A percentile compares a stretch with the other conserved stretches of the same genome.
Conservation (phyloP, 179 eudicot genomes). For the Sideroxylon spinosum region DNA sequence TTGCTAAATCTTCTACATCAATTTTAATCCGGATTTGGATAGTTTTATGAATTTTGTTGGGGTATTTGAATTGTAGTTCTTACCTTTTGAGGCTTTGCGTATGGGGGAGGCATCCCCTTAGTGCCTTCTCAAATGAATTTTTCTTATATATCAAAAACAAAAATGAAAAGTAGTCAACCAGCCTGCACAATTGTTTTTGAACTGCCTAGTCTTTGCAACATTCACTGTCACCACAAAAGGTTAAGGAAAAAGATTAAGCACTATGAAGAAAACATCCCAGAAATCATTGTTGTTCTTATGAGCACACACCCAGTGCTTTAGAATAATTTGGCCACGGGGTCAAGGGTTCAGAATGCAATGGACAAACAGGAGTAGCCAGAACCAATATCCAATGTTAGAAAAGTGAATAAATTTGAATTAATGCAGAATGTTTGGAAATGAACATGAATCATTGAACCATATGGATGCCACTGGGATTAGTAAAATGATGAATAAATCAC, state of each 20-base stretch:
- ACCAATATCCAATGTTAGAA: neutral
- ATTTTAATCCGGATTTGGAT: too few species aligned
- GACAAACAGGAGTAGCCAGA: neutral
- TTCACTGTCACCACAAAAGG: neutral
- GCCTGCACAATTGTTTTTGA: neutral
- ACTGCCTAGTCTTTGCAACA: neutral
- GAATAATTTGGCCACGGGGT: neutral
- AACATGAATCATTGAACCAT: neutral
- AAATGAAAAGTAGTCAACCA: neutral
- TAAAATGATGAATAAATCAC: neutral
- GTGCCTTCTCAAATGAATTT: too few species aligned
- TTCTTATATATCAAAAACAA: too few species aligned
- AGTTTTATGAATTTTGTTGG: too few species aligned
- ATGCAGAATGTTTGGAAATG: neutral
- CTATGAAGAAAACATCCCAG: neutral
- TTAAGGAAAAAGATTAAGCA: neutral
- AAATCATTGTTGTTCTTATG: neutral
- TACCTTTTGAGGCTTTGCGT: too few species aligned
- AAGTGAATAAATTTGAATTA: neutral
- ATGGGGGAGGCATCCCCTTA: too few species aligned
- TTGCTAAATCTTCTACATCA: too few species aligned
- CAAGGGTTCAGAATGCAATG: neutral
- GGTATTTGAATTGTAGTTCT: too few species aligned
- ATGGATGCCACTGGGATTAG: neutral
- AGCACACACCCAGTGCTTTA: neutral